Percentiles rank a stretch among this genome's conserved stretches.
These are phyloP conservation scores for Kockovaella imperatae DNA, from an alignment of 768 basidiomycete species.

Conservation along the genomic window DNA sequence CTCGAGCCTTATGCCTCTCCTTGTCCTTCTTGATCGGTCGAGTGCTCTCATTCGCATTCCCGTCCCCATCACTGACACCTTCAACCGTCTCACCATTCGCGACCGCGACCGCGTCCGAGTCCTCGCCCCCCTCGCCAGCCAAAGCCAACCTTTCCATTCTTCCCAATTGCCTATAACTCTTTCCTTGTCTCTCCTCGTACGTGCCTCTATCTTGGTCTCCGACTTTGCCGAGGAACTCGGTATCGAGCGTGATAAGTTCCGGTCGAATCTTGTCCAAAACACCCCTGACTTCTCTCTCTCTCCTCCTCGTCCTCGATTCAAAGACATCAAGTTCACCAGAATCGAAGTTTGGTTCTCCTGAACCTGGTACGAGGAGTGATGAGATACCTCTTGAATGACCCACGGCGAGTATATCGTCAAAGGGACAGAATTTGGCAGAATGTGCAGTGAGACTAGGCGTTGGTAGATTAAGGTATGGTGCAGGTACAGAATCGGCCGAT, in stretches of 20 bases:
- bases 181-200: slow-evolving; percentile 40
- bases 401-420: slow-evolving; percentile 44
- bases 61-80: slow-evolving; percentile 52
- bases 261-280: slow-evolving; percentile 92
- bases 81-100: too few relatives aligned
- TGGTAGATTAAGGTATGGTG: slow-evolving; percentile 76
- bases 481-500: slow-evolving; percentile 46
- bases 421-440: slow-evolving; percentile 69
- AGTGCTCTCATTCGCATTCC: slow-evolving; percentile 44
- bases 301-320: slow-evolving; percentile 68
- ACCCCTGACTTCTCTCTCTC: slow-evolving; percentile 82
- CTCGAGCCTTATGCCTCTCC: slow-evolving; percentile 68
- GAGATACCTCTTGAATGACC: slow-evolving; percentile 59
- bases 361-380: slow-evolving; percentile 78
- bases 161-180: slow-evolving; percentile 30
- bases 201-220: slow-evolving; percentile 35
- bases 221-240: slow-evolving; percentile 44
- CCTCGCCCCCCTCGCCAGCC: slow-evolving; percentile 54
- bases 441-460: slow-evolving; percentile 70
- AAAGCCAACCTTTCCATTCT: slow-evolving; percentile 67
- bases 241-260: slow-evolving; percentile 69
- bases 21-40: slow-evolving; percentile 46
- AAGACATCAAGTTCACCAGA: slow-evolving; percentile 89
- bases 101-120: slow-evolving; percentile 55
- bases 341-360: slow-evolving; percentile 93